These are phyloP conservation scores for Kluyveromyces lactis DNA, from an alignment of 805 yeast genomes.

Conservation along the genomic window DNA sequence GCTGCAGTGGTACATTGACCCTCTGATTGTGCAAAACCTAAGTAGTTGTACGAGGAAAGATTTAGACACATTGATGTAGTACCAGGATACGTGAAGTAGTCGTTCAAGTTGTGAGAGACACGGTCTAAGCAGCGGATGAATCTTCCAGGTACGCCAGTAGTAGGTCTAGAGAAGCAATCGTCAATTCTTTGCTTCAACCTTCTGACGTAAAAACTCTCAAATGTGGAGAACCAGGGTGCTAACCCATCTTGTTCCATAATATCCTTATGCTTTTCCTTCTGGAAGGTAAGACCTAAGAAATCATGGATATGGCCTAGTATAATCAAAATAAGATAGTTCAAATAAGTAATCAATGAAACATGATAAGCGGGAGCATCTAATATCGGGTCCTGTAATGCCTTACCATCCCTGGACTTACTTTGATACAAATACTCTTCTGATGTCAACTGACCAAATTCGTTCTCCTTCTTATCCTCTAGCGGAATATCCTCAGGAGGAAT, in stretches of 20 bases:
- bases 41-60: conserved; percentile 83
- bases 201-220: conserved; percentile 89
- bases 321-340: conserved; percentile 76
- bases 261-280: conserved; percentile 55
- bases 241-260: conserved; percentile 76
- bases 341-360: conserved; percentile 71
- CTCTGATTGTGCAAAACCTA: conserved; percentile 93
- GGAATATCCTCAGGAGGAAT: conserved; percentile 29
- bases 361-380: conserved; percentile 82
- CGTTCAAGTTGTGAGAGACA: conserved; percentile 53
- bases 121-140: conserved; percentile 76
- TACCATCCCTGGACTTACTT: conserved; percentile 46
- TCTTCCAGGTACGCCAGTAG: conserved; percentile 97
- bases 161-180: conserved; percentile 92
- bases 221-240: conserved; percentile 93
- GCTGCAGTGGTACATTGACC: conserved; percentile 86
- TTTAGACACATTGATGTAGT: conserved; percentile 71
- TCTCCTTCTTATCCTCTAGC: conserved; percentile 37
- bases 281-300: conserved; percentile 70
- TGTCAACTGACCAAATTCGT: conserved; percentile 68
- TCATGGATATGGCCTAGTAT: conserved; percentile 88
- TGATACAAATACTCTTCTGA: conserved; percentile 56
- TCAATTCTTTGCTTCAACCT: conserved; percentile 85
- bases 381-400: conserved; percentile 52
- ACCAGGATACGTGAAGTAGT: conserved; percentile 67